A percentile compares a stretch with the other conserved stretches of the same genome.
Conservation (phyloP, 768 basidiomycete genomes). For the Albatrellus ellisii region DNA sequence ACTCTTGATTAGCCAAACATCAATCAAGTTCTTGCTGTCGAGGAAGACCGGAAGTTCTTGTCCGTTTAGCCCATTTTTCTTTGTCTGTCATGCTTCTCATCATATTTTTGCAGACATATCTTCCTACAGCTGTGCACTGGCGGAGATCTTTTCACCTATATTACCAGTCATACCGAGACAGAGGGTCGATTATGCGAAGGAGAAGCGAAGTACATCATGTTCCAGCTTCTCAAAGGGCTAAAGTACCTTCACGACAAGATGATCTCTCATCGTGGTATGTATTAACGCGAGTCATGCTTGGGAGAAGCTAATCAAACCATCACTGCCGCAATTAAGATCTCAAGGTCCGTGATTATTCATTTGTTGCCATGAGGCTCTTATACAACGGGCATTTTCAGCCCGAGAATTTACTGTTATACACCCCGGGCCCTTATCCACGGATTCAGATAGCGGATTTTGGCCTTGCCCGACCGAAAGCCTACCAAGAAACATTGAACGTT, state of each 20-base stretch:
- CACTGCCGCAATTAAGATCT: slow-evolving; percentile 30
- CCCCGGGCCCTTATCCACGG: slow-evolving; percentile 76
- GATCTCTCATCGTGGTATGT: slow-evolving; percentile 69
- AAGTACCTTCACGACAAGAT: slow-evolving; percentile 55
- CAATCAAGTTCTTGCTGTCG: slow-evolving; percentile 62
- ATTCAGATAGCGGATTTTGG: slow-evolving; percentile 83
- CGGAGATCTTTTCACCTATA: slow-evolving; percentile 81
- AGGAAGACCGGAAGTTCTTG: slow-evolving; percentile 49
- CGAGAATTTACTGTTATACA: slow-evolving; percentile 69
- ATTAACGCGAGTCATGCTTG: neutral
- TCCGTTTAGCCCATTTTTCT: slow-evolving; percentile 20
- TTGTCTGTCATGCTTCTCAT: neutral
- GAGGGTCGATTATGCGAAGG: slow-evolving; percentile 52
- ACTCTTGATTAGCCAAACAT: slow-evolving; percentile 52
- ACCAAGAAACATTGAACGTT: slow-evolving; percentile 75
- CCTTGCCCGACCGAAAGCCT: slow-evolving; percentile 63
- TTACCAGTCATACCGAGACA: slow-evolving; percentile 42
- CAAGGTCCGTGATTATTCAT: slow-evolving; percentile 31
- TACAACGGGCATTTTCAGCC: slow-evolving; percentile 33
- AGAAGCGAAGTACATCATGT: slow-evolving; percentile 78
- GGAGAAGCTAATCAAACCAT: neutral
- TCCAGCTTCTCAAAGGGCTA: slow-evolving; percentile 60
- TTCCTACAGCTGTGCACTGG: slow-evolving; percentile 81
- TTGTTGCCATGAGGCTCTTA: neutral
- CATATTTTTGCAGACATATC: slow-evolving; percentile 39